phyloP scores from a whole-genome alignment of 305 asterid species.

The Striga hermonthica region DNA sequence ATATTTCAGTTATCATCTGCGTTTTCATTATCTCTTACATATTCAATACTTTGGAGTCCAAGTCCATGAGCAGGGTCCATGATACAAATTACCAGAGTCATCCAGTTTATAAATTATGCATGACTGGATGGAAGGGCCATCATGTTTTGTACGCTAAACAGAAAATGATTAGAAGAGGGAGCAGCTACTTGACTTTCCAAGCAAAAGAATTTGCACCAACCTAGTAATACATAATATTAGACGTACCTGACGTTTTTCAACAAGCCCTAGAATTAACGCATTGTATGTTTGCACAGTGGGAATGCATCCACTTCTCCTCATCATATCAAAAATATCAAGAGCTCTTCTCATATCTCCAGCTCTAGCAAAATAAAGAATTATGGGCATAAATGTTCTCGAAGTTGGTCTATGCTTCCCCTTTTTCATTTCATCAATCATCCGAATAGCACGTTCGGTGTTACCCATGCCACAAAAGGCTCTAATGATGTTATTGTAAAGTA shows the following conservation, averaged over 20 bases:
- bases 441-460: conserved; percentile 81
- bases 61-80: no score
- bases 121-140: background rate
- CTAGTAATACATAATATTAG: background rate
- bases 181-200: background rate
- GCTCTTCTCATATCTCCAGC: conserved; percentile 76
- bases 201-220: background rate
- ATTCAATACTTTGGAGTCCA: no score
- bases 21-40: no score
- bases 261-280: conserved; percentile 87
- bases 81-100: background rate
- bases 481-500: conserved; percentile 84
- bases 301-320: conserved; percentile 90
- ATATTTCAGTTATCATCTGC: no score
- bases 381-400: conserved; percentile 87
- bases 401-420: conserved; percentile 72
- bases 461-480: conserved; percentile 96
- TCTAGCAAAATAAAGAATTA: conserved; percentile 78
- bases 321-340: conserved; percentile 66
- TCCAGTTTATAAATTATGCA: background rate
- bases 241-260: conserved; percentile 75
- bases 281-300: conserved; percentile 89
- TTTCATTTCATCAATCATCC: conserved; percentile 86
- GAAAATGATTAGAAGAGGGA: background rate
- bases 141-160: background rate